A percentile compares a stretch with the other conserved stretches of the same genome.
These are phyloP conservation scores for apple (Malus domestica) DNA, from an alignment of 306 rosid species.

Conservation along the genomic window ASM211411v1 NC_041804.1:24608001-24608500, in stretches of 20 bases:
- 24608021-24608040: not conserved
- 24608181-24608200: slow-evolving; percentile 15
- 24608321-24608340: not conserved
- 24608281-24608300: not conserved
- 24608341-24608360: no score
- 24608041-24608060: not conserved
- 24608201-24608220: not conserved
- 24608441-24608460: no score
- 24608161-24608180: slow-evolving; percentile 3
- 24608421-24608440: no score
- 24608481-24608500: no score
- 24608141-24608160: not conserved
- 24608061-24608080: not conserved
- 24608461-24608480: no score
- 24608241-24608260: slow-evolving; percentile 8
- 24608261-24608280: not conserved
- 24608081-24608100: not conserved
- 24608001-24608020: not conserved
- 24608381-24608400: no score
- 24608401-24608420: no score
- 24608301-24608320: not conserved
- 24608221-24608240: slow-evolving; percentile 8
- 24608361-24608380: fast-evolving
- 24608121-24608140: not conserved
- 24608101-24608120: not conserved